Evolutionary conservation across 352 stramenopile genomes (phyloP), one percentile per base, ranked within the genome.

Genomic region (Globisporangium nagaii): DNA sequence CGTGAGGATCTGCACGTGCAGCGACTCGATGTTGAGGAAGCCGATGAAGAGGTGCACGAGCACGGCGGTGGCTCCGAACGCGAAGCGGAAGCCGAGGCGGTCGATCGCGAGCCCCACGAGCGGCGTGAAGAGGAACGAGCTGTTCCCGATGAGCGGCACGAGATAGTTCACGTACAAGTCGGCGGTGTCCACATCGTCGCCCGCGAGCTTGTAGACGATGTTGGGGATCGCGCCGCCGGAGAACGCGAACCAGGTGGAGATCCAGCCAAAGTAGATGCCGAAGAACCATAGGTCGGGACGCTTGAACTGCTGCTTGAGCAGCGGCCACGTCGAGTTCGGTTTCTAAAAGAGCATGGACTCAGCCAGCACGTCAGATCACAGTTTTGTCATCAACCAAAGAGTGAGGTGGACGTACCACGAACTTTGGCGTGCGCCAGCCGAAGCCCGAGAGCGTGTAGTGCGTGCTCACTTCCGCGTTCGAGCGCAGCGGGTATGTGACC

Each of bases 241-340:
- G 43, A 71, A 71, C 3, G 54, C 63, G 52, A 68, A 63, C n/a
- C 62, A 53, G 34, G 64, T 63, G 15, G 63, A 71, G 34, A 68
- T 37, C 63, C 63, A 71, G 25, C 63, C 63, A 53, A 71, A 71
- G 46, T 53, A 71, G 32, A 71, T 31, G 4, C 41, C 50, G 43
- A 71, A 71, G 53, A 66, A 66, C 60, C 59, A 68, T 0, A 71
- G 41, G 43, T 71, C 63, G 0, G 46, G 34, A 9, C 42, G 46
- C 39, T 44, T 41, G 35, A 71, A 35, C 41, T 63, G 49, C n/a
- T 35, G 25, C 37, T 62, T 66, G n/a, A 71, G 46, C 2, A 46
- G 28, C 13, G 40, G 60, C 60, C 44, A 71, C 2, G 24, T 47
- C 41, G 41, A 31, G 22, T 11, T 47, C 5, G 41, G 41, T n/a